phyloP scores from a whole-genome alignment of 2,329 filamentous ascomycete genomes.

The Neopestalotiopsis clavispora region DNA sequence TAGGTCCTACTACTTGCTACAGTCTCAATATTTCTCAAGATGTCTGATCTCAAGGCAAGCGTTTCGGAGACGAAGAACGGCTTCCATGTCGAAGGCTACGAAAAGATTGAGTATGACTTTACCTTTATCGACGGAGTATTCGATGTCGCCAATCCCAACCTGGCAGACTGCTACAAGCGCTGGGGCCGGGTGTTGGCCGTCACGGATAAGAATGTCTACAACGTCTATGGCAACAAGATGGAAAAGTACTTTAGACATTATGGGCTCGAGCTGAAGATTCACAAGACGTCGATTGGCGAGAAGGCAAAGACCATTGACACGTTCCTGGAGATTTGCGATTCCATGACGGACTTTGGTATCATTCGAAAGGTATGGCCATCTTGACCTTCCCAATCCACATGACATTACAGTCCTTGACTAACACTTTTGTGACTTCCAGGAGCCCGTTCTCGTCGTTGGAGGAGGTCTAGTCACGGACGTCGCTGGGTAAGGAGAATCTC shows the following conservation, averaged over 20 bases:
- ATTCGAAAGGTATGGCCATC: conserved; percentile 50
- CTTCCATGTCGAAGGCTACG: conserved; percentile 74
- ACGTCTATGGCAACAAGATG: conserved; percentile 69
- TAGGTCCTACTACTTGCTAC: background rate
- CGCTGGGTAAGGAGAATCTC: conserved; percentile 61
- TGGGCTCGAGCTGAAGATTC: conserved; percentile 65
- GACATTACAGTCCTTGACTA: background rate
- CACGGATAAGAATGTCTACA: conserved; percentile 74
- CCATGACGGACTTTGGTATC: conserved; percentile 76
- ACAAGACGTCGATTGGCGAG: conserved; percentile 77
- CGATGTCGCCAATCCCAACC: conserved; percentile 60
- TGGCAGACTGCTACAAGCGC: conserved; percentile 67
- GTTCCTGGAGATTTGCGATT: conserved; percentile 71
- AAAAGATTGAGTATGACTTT: conserved; percentile 80
- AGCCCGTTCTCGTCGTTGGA: conserved; percentile 69
- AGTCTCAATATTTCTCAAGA: conserved; percentile 38
- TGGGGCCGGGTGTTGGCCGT: conserved; percentile 72
- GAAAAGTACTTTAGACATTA: conserved; percentile 71
- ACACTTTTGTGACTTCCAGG: conserved; percentile 39
- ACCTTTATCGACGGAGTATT: conserved; percentile 75
- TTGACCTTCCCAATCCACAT: background rate
- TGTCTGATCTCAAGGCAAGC: conserved; percentile 73
- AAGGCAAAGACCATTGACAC: conserved; percentile 77
- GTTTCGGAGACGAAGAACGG: conserved; percentile 67
- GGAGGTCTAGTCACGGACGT: conserved; percentile 76